Conservation (phyloP, 768 basidiomycete genomes). For the Mrakia frigida region DNA sequence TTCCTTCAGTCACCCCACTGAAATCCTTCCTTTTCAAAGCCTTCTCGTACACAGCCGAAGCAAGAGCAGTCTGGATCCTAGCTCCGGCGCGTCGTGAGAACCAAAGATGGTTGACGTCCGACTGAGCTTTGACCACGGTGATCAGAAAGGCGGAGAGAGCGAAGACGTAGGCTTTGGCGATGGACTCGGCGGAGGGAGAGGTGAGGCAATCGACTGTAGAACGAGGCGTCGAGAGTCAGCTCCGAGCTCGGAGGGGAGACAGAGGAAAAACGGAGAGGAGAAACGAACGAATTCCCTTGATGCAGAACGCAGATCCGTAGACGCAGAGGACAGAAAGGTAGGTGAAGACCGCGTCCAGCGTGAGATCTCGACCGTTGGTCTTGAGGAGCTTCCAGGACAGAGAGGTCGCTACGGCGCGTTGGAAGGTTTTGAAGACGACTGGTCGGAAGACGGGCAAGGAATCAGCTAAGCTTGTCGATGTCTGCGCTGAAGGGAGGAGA, state of each 20-base stretch:
- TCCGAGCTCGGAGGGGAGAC: not conserved
- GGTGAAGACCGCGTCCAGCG: conserved; percentile 8
- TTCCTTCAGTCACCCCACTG: conserved; percentile 13
- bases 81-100: conserved; percentile 21
- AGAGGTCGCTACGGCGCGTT: not conserved
- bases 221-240: not conserved
- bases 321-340: conserved; percentile 5
- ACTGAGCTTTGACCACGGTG: conserved; percentile 20
- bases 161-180: conserved; percentile 21
- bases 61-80: conserved; percentile 10
- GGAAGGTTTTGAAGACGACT: conserved; percentile 7
- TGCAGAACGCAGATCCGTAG: not conserved
- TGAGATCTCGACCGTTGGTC: conserved; percentile 20
- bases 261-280: not conserved
- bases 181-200: not conserved
- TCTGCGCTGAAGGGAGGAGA: not conserved
- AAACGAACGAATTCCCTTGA: not conserved
- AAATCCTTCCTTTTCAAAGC: conserved; percentile 16
- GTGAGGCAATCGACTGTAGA: conserved; percentile 9
- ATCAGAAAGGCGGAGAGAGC: conserved; percentile 14
- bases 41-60: conserved; percentile 28
- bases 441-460: not conserved
- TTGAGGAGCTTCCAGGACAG: not conserved
- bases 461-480: no score
- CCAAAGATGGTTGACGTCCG: conserved; percentile 24